phyloP scores from a whole-genome alignment of 352 stramenopile species.

The Phytopythium montanum region DNA sequence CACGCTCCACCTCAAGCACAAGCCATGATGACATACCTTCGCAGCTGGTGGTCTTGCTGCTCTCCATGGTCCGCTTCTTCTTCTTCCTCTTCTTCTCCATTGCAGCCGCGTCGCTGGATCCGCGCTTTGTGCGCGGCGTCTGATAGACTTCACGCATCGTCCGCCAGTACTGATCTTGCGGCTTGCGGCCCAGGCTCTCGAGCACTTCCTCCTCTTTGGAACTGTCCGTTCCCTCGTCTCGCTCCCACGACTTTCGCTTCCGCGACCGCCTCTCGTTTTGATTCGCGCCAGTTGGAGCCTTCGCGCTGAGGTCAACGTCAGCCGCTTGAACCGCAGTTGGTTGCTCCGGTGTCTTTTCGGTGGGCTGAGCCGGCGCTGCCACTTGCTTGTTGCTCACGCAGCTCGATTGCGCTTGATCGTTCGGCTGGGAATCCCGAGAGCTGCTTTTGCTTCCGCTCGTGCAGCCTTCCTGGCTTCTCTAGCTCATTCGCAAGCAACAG shows the following conservation, averaged over 20 bases:
- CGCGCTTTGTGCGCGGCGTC: constrained; percentile 6
- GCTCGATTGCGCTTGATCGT: neutral
- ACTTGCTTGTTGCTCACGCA: neutral
- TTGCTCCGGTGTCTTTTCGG: neutral
- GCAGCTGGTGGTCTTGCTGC: neutral
- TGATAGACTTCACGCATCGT: constrained; percentile 52
- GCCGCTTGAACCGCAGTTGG: neutral
- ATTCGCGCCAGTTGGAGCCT: neutral
- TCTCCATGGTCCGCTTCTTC: constrained; percentile 14
- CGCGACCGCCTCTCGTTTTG: neutral
- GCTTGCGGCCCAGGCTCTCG: neutral
- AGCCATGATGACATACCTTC: constrained; percentile 1
- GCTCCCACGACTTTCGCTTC: constrained; percentile 5
- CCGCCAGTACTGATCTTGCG: constrained; percentile 33
- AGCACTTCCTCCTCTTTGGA: constrained; percentile 2
- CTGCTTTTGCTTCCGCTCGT: constrained; percentile 7
- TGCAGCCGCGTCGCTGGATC: neutral
- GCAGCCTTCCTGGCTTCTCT: constrained; percentile 3
- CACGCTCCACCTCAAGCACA: constrained; percentile 13
- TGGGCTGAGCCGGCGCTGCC: neutral
- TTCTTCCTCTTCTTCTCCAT: constrained; percentile 15
- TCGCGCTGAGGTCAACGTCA: neutral
- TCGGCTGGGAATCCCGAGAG: neutral
- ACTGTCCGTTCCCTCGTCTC: constrained; percentile 6
- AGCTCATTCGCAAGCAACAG: neutral